Base-by-base conservation (phyloP, 73 alveolate genomes). In the Blepharisma stoltei region DNA sequence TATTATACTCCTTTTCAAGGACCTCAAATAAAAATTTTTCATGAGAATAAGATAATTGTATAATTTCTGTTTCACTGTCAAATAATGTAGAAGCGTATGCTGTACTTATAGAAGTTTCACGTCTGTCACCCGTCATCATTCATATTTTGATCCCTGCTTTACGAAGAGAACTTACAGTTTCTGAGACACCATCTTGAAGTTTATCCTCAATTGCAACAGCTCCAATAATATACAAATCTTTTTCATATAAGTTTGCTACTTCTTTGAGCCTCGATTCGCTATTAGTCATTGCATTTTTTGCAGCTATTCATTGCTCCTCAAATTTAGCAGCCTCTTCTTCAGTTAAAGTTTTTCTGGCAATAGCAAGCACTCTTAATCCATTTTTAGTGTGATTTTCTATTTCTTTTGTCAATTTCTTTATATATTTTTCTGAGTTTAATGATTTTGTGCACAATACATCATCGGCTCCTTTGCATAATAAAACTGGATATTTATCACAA, bases 381-480 rank as follows among this genome's bases (percentile, higher is more conserved):
- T 92, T 84, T 27, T 86, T 78, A 9, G 96, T 76, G 70, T 88
- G 92, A 43, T 77, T 83, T 71, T 87, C 88, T 0, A 69, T 9
- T 18, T 23, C 32, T 43, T 69, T n/a, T 18, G 25, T 7, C 1
- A n/a, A 44, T 14, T n/a, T 69, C 38, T 37, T 53, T 37, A 44
- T 23, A 69, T 44, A 38, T 7, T n/a, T n/a, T 14, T 20, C 23
- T 52, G 23, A n/a, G 18, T 20, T 52, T 52, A 52, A n/a, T 52
- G 32, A 20, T 20, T 52, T 20, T 52, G 32, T 52, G 23, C 18
- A 52, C 4, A 52, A n/a, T 52, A 92, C 94, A 14, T 90, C 81
- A 85, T 95, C 99, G 6, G 99, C 99, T 69, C 93, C 98, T 83
- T 95, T 95, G 32, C 90, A 88, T 67, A 43, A 75, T 38, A 82